Evolutionary conservation across 768 basidiomycete species (phyloP), one percentile per base, ranked within the genome.

Genomic region (Leccinum ochraceum): DNA sequence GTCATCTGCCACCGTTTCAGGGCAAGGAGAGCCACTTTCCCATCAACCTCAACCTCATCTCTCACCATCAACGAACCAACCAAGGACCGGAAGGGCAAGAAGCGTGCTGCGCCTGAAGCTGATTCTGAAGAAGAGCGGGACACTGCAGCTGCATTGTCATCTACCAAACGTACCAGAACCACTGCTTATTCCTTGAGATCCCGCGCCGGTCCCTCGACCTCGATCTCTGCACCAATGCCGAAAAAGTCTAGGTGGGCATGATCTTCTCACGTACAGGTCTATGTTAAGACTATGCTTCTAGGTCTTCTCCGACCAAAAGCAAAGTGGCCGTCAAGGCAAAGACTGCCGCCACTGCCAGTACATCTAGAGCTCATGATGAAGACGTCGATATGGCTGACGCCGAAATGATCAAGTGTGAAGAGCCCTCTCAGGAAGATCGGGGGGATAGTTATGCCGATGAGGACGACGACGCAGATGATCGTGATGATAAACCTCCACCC

Each of bases 21-120:
- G 74, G 78, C 83, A 67, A 85, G 87, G 69, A 84, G 86, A 70
- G 79, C 81, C 62, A 82, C 83, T 53, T 76, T 78, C 76, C 77
- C 69, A 63, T 73, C 69, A 64, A 17, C 66, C 55, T 77, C 63
- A 67, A 78, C 68, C 53, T 78, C 65, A 71, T 81, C 66, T 74
- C 83, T 76, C 77, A 83, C 76, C 59, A 93, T 92, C 76, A 87
- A 86, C 86, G 92, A 94, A 81, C 84, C 88, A 53, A 66, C 78
- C 3, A 82, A 81, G 70, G 91, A 93, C 77, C 75, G 76, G 65
- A 95, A 95, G 77, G 95, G 94, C 60, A 97, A 97, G 86, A 96
- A 95, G 79, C 89, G 92, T 68, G 94, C 92, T 42, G 84, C 81
- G 34, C 88, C 89, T 53, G 90, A 93, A 76, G 75, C 79, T 36